These are phyloP conservation scores for Xanthoparmelia taractica DNA, from an alignment of 495 filamentous ascomycete species.

Conservation along the genomic window DNA sequence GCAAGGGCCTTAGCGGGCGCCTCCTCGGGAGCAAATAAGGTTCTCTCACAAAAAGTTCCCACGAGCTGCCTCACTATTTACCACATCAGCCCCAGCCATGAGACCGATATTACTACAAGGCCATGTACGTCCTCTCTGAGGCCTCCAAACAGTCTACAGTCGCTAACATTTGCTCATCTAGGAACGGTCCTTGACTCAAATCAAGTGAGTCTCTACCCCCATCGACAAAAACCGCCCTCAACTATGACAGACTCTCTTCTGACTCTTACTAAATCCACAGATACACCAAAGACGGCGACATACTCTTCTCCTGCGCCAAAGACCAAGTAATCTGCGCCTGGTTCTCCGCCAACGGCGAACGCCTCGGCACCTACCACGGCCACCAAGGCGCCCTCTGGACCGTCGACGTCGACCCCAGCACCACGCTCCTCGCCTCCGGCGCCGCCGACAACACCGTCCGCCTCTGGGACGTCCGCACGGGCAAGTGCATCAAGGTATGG, in stretches of 20 bases:
- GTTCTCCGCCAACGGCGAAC: conserved; percentile 90
- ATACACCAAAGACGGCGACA: conserved; percentile 93
- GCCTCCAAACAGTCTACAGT: not conserved
- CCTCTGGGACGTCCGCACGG: conserved; percentile 92
- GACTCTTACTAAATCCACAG: conserved; percentile 34
- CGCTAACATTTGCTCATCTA: conserved; percentile 13
- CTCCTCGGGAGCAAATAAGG: conserved; percentile 4
- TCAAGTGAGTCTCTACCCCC: conserved; percentile 56
- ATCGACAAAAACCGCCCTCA: not conserved
- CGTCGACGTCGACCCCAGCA: conserved; percentile 92
- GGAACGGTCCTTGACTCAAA: conserved; percentile 97
- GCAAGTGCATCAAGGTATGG: conserved; percentile 90
- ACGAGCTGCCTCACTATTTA: conserved; percentile 4
- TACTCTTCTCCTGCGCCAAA: conserved; percentile 95
- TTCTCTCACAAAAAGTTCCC: conserved; percentile 15
- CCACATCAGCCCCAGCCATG: conserved; percentile 48
- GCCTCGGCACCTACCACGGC: conserved; percentile 89
- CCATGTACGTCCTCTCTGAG: conserved; percentile 53
- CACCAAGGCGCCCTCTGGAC: conserved; percentile 98
- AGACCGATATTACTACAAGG: conserved; percentile 90
- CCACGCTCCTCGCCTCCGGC: conserved; percentile 85
- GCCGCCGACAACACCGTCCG: conserved; percentile 97
- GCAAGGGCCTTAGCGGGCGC: not conserved
- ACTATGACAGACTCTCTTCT: conserved; percentile 5
- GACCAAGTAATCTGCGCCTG: conserved; percentile 94